Conservation (phyloP, 495 filamentous ascomycete species). For the Filosporella fistucella region DNA sequence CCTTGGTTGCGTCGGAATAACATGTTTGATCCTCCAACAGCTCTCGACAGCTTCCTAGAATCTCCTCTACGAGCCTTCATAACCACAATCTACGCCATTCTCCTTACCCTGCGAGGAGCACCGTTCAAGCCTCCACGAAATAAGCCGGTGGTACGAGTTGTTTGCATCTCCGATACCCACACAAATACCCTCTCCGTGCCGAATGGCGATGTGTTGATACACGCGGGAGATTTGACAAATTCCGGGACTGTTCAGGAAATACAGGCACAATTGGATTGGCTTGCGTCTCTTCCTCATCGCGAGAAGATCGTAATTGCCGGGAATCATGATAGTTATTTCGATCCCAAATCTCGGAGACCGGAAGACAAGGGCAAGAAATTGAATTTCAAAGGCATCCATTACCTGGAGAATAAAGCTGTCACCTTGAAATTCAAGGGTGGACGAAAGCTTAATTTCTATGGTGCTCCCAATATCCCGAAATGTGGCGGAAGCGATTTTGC, state of each 20-base stretch:
- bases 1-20: constrained; percentile 22
- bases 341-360: constrained; percentile 39
- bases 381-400: constrained; percentile 42
- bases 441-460: constrained; percentile 48
- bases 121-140: constrained; percentile 48
- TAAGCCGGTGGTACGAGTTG: constrained; percentile 60
- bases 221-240: constrained; percentile 81
- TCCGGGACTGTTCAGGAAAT: constrained; percentile 67
- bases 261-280: constrained; percentile 76
- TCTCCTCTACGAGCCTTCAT: constrained; percentile 41
- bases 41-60: constrained; percentile 41
- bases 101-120: constrained; percentile 59
- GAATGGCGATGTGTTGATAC: constrained; percentile 79
- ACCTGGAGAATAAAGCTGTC: constrained; percentile 42
- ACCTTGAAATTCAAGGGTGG: constrained; percentile 45
- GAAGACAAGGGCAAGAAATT: constrained; percentile 33
- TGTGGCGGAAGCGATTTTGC: constrained; percentile 56
- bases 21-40: constrained; percentile 46
- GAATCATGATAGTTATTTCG: constrained; percentile 88
- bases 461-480: constrained; percentile 44
- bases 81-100: constrained; percentile 49
- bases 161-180: constrained; percentile 92
- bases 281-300: constrained; percentile 62
- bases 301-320: constrained; percentile 82
- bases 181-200: constrained; percentile 55